These are phyloP conservation scores for Phytomonas sp. DNA, from an alignment of 208 protist genomes.

Conservation along the genomic window DNA sequence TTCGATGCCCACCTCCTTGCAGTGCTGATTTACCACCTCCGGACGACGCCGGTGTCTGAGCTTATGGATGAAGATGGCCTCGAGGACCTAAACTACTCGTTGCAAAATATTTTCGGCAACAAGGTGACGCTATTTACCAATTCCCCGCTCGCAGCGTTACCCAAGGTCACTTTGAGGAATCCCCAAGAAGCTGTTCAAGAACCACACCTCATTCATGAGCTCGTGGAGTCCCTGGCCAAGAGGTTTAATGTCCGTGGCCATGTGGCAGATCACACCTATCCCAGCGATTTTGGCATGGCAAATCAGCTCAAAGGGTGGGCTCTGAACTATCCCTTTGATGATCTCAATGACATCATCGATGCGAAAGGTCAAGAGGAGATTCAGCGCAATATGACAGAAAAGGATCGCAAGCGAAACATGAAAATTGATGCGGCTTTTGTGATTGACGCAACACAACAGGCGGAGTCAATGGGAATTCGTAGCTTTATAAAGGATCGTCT, in stretches of 20 bases:
- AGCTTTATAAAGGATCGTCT: conserved; percentile 60
- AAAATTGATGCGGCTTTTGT: conserved; percentile 64
- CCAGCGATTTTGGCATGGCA: conserved; percentile 50
- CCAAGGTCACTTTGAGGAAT: conserved; percentile 22
- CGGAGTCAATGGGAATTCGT: conserved; percentile 82
- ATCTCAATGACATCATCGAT: conserved; percentile 77
- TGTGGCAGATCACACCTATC: conserved; percentile 35
- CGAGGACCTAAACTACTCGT: conserved; percentile 36
- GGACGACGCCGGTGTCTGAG: conserved; percentile 21
- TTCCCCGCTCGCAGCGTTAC: conserved; percentile 33
- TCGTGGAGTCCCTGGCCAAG: conserved; percentile 68
- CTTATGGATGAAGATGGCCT: conserved; percentile 58
- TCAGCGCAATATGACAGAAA: conserved; percentile 56
- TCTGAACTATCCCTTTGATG: conserved; percentile 64
- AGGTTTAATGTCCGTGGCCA: conserved; percentile 38
- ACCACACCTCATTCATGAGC: conserved; percentile 59
- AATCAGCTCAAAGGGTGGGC: conserved; percentile 71
- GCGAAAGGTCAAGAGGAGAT: conserved; percentile 33
- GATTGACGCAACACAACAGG: conserved; percentile 62
- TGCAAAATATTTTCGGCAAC: conserved; percentile 30
- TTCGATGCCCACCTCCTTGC: conserved; percentile 68
- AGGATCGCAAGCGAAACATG: conserved; percentile 35
- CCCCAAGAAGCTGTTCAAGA: conserved; percentile 28
- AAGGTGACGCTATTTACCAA: conserved; percentile 20
- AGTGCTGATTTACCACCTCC: conserved; percentile 42